Percentiles rank a stretch among this genome's conserved stretches.
Evolutionary conservation across 441 rosid genomes (phyloP).

Genomic region (Hura crepitans): DNA sequence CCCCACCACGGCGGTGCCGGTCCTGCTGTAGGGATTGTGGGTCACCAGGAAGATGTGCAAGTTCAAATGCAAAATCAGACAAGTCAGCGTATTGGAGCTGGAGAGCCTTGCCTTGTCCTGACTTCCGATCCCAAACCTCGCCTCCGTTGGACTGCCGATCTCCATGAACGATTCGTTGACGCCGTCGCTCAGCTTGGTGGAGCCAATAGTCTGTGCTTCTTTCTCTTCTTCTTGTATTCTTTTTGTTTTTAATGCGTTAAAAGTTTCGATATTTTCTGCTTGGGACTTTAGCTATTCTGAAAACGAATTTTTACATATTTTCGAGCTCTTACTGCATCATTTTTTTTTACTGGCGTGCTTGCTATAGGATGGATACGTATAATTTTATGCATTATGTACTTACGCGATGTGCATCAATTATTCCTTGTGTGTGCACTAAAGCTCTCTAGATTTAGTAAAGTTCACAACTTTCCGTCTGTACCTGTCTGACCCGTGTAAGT

Average conservation of each 20-base stretch:
- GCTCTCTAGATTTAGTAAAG: neutral
- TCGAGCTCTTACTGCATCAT: neutral
- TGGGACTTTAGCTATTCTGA: neutral
- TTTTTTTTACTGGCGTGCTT: neutral
- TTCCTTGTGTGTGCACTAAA: neutral
- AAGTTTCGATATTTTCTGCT: neutral
- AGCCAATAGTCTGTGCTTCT: constrained; percentile 53
- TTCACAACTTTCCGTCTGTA: neutral
- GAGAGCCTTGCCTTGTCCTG: constrained; percentile 62
- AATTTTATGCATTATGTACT: neutral
- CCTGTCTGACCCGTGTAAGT: neutral
- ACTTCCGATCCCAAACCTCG: constrained; percentile 89
- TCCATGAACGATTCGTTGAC: constrained; percentile 80
- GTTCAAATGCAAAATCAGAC: constrained; percentile 22
- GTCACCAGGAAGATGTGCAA: constrained; percentile 36
- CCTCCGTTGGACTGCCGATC: constrained; percentile 92
- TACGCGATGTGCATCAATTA: neutral
- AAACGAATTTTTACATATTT: neutral
- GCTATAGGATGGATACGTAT: neutral
- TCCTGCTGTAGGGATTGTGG: constrained; percentile 6
- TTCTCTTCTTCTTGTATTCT: neutral
- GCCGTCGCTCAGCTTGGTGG: constrained; percentile 87
- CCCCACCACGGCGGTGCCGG: constrained; percentile 28
- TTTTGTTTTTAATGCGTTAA: neutral
- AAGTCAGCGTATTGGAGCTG: constrained; percentile 23